A percentile compares a stretch with the other conserved stretches of the same genome.
phyloP scores from a whole-genome alignment of 2,329 filamentous ascomycete genomes.

The Thielaviopsis ethacetica region DNA sequence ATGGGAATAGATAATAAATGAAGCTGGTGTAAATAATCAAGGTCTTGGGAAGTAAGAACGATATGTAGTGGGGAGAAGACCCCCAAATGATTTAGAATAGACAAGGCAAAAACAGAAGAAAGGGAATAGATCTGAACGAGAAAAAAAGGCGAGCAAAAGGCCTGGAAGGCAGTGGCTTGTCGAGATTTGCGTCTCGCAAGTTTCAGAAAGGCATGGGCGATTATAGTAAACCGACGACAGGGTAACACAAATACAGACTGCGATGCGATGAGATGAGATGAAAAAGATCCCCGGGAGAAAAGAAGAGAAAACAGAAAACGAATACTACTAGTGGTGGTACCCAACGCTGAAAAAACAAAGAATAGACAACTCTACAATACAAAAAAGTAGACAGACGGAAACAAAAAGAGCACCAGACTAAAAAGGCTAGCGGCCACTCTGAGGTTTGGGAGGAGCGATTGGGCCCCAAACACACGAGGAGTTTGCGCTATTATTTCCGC shows the following conservation, averaged over 20 bases:
- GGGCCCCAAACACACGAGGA: conserved; percentile 17
- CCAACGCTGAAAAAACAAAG: background rate
- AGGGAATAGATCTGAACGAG: background rate
- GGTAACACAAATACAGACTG: conserved; percentile 7
- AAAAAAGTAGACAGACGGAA: background rate
- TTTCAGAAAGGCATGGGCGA: conserved; percentile 8
- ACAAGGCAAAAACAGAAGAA: background rate
- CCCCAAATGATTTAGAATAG: background rate
- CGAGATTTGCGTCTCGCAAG: conserved; percentile 2
- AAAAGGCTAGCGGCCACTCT: conserved; percentile 1
- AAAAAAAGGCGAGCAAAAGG: background rate
- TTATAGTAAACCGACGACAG: background rate
- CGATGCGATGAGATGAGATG: too few relatives aligned
- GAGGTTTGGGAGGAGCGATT: conserved; percentile 19
- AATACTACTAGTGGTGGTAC: background rate
- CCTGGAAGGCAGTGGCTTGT: conserved; percentile 1
- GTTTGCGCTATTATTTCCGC: background rate
- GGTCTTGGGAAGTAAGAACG: background rate
- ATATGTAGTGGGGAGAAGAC: background rate
- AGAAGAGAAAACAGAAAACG: background rate
- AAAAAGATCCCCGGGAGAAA: background rate
- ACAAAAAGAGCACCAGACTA: background rate
- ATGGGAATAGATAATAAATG: background rate
- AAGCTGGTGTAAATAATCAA: background rate
- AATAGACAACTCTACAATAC: background rate